A percentile compares a stretch with the other conserved stretches of the same genome.
Evolutionary conservation across 805 yeast genomes (phyloP).

Genomic region (Ogataea nakhonphanomensis): DNA sequence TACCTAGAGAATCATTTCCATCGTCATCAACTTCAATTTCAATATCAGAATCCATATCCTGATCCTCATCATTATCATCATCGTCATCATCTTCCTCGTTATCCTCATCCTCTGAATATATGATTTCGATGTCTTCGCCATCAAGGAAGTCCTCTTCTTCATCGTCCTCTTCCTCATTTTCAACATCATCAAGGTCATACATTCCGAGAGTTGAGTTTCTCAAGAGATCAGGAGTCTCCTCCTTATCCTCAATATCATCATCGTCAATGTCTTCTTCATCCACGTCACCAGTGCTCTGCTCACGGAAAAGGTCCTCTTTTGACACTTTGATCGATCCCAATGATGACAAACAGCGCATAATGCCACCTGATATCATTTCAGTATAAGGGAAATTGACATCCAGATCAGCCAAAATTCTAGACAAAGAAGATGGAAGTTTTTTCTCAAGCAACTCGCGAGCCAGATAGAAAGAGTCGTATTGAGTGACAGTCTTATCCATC

Average conservation of each 20-base stretch:
- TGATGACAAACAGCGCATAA: conserved; percentile 56
- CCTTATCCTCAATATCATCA: conserved; percentile 55
- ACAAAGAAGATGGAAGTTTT: conserved; percentile 53
- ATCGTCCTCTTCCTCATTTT: conserved; percentile 33
- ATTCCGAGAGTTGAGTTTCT: conserved; percentile 89
- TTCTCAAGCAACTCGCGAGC: conserved; percentile 68
- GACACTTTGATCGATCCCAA: conserved; percentile 55
- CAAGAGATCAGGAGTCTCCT: conserved; percentile 79
- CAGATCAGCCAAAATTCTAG: conserved; percentile 57
- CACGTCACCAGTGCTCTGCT: conserved; percentile 30
- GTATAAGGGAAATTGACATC: conserved; percentile 75
- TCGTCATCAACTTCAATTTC: conserved; percentile 19
- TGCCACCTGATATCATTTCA: conserved; percentile 52
- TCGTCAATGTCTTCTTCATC: conserved; percentile 63
- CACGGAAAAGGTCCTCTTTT: conserved; percentile 56
- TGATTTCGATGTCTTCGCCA: conserved; percentile 33
- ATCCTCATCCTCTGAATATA: conserved; percentile 27
- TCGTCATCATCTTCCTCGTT: conserved; percentile 15
- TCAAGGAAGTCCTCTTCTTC: conserved; percentile 30
- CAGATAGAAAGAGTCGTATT: conserved; percentile 59
- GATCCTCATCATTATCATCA: conserved; percentile 37
- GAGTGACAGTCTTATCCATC: conserved; percentile 45
- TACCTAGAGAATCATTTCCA: conserved; percentile 23
- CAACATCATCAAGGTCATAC: conserved; percentile 78
- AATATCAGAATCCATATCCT: conserved; percentile 8